These are phyloP conservation scores for Chenopodium suecicum DNA, from an alignment of 148 eudicot species.

Conservation along the genomic window DNA sequence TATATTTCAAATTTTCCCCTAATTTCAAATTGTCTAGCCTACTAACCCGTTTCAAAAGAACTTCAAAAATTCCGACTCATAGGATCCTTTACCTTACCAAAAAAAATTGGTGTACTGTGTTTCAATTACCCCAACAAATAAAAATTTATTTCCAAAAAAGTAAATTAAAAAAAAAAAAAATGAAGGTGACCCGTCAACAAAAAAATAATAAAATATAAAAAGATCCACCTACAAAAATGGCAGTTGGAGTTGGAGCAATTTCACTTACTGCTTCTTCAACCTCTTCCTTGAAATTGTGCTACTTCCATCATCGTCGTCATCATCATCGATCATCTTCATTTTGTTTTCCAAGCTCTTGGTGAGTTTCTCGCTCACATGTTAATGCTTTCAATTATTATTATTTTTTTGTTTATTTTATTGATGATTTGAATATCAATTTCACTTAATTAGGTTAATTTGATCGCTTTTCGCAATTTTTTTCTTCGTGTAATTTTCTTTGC, in stretches of 20 bases:
- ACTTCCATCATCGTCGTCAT: not conserved
- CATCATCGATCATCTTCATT: not conserved
- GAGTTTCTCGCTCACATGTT: not conserved
- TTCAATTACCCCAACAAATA: too few species aligned
- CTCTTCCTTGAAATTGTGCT: conserved; percentile 2
- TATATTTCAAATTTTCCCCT: too few species aligned
- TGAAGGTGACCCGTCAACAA: not conserved
- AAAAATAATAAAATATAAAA: not conserved
- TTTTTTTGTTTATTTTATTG: not conserved
- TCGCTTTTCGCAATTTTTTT: not conserved
- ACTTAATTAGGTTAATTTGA: not conserved
- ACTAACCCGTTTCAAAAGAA: too few species aligned
- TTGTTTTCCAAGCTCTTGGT: not conserved
- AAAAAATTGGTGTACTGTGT: too few species aligned
- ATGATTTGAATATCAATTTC: too few species aligned
- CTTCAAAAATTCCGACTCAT: too few species aligned
- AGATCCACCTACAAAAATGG: not conserved
- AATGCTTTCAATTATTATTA: not conserved
- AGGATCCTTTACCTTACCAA: too few species aligned
- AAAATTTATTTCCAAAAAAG: too few species aligned
- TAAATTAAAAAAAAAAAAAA: not conserved
- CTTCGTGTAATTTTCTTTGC: too few species aligned
- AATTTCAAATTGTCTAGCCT: too few species aligned
- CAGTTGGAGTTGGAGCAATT: not conserved
- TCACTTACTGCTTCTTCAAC: not conserved